Evolutionary conservation across 306 rosid genomes (phyloP), one percentile per base, ranked within the genome.

Genomic region (Acacia acuminata): DNA sequence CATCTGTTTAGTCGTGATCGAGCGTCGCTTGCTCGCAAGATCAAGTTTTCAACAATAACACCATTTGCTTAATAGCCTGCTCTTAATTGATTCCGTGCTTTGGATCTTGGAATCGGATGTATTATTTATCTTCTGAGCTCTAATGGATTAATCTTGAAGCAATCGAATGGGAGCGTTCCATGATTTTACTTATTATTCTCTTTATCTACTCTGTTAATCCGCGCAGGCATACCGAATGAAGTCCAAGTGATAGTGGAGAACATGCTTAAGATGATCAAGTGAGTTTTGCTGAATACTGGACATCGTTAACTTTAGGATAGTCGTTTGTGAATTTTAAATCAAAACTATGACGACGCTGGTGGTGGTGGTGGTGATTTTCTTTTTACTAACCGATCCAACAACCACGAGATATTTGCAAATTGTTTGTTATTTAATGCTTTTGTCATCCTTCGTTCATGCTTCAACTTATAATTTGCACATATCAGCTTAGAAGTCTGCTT

Each of bases 191-290:
- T 1, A 7, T 14, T 1, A 15, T 22, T 45, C 11, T 32, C 19
- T 47, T 24, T n/a, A 17, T 72, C 13, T 53, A n/a, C 45, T 53
- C 78, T 36, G 68, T 30, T 19, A 36, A 51, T 55, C 17, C 7
- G 24, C 22, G 78, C 67, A 75, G 78, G 43, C 34, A 34, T 75
- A 36, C 60, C 78, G 19, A 75, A 55, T 13, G 68, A 34, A 75
- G 50, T 38, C 34, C 66, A 55, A 75, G n/a, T 64, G 6, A 20
- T n/a, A 30, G 61, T 55, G 78, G 78, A 75, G 50, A 55, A 13
- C 48, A 20, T 75, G 78, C 68, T 55, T 12, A 55, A n/a, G 67
- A 75, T 36, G 68, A 22, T 38, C 50, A n/a, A 7, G 78, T 75
- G 68, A 55, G 67, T 75, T 16, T 19, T 45, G 56, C 58, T 22